Conservation (phyloP, 2,329 filamentous ascomycete genomes). For the Hypoxylon sp. region DNA sequence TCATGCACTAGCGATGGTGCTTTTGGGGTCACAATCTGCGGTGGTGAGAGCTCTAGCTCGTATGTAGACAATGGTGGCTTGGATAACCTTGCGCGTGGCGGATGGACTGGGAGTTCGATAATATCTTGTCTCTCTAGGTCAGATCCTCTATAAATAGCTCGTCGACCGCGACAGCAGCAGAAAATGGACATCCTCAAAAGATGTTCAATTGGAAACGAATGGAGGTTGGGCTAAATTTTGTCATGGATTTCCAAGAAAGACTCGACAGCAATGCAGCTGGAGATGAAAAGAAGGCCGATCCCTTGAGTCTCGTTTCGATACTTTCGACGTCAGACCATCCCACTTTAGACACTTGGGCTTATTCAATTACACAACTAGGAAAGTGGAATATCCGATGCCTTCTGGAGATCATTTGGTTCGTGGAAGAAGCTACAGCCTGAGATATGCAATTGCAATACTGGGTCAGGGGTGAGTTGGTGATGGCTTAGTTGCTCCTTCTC, state of each 20-base stretch:
- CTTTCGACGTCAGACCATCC: constrained; percentile 20
- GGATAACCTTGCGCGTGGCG: constrained; percentile 44
- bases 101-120: constrained; percentile 43
- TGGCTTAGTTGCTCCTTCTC: neutral
- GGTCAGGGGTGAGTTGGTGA: neutral
- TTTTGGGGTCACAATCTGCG: constrained; percentile 35
- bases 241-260: constrained; percentile 43
- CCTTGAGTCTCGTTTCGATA: constrained; percentile 20
- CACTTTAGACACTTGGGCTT: neutral
- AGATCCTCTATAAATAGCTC: constrained; percentile 33
- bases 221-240: constrained; percentile 47
- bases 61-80: constrained; percentile 36
- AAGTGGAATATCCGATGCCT: neutral
- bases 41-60: constrained; percentile 42
- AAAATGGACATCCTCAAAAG: constrained; percentile 52
- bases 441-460: neutral
- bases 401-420: neutral
- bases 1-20: constrained; percentile 43
- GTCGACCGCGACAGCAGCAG: constrained; percentile 52
- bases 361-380: neutral
- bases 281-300: constrained; percentile 13
- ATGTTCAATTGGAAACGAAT: constrained; percentile 31
- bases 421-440: neutral
- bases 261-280: constrained; percentile 10
- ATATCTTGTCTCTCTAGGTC: constrained; percentile 25